Evolutionary conservation across 148 eudicot species (phyloP), one percentile per base, ranked within the genome.

Genomic region (Chenopodium berlandieri): DNA sequence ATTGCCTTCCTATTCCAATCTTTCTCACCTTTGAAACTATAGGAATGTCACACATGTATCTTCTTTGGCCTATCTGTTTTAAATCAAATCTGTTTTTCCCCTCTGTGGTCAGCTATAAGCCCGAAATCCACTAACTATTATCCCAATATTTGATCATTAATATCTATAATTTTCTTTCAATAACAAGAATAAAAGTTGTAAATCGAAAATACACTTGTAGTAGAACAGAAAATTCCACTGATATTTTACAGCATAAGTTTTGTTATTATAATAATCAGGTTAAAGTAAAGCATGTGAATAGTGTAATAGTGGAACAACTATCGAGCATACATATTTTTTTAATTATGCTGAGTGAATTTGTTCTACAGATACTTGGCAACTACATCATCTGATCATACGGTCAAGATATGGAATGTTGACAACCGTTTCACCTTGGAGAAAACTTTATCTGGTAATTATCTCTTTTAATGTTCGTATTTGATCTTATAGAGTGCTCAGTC

Each of bases 391-490:
- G 99, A 97, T 84, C 80, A 87, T 77, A 94, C 99, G 13, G 94
- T 97, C 78, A 97, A 94, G 86, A 94, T 97, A 85, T 97, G 99
- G 99, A 92, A 94, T 85, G 92, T 94, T 17, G 90, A 91, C 80
- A 89, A 88, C 54, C 84, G 89, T 75, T 97, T 97, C 82, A 86
- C 90, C 71, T 88, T 97, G 90, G 98, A 94, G 79, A 94, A 90
- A 86, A 92, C 97, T 56, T 83, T 97, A 73, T 80, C 84, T n/a
- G 97, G 97, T 92, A 89, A 68, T 16, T 79, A 8, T 16, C 27
- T 14, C 63, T 47, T 19, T 17, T 27, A 17, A 31, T 54, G 64
- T 64, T 34, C 70, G 6, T 73, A 32, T 63, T 78, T 37, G 9
- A 23, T 80, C 19, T 56, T 52, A 74, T 52, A 4, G 22, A 64